These are phyloP conservation scores for Pseudopyricularia javanii DNA, from an alignment of 2,329 filamentous ascomycete genomes.

Conservation along the genomic window DNA sequence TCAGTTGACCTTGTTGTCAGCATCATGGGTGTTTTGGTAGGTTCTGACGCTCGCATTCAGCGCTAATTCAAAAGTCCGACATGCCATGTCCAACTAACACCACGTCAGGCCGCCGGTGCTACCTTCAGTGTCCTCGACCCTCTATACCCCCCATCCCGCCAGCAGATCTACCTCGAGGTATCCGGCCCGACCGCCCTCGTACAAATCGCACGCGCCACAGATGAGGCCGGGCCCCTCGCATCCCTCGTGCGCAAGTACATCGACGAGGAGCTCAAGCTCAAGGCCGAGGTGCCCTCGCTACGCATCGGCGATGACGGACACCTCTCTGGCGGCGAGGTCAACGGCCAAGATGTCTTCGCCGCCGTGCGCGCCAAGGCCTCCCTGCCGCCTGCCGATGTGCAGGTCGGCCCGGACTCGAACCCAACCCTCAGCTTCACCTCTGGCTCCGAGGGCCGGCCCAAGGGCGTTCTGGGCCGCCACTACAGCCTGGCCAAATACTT, in stretches of 20 bases:
- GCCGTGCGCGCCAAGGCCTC: constrained; percentile 34
- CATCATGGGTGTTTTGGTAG: constrained; percentile 61
- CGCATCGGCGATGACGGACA: constrained; percentile 58
- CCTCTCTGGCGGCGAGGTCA: constrained; percentile 54
- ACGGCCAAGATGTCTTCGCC: constrained; percentile 57
- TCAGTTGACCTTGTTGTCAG: constrained; percentile 55
- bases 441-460: constrained; percentile 68
- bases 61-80: no score
- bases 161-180: constrained; percentile 74
- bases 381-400: constrained; percentile 48
- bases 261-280: constrained; percentile 57
- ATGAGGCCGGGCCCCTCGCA: constrained; percentile 46
- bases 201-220: constrained; percentile 58
- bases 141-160: constrained; percentile 66
- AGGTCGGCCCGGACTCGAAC: constrained; percentile 76
- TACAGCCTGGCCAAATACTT: constrained; percentile 80
- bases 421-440: constrained; percentile 66
- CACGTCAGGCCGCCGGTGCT: constrained; percentile 45
- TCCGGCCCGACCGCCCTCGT: constrained; percentile 62
- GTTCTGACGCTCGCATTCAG: not conserved
- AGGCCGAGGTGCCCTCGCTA: constrained; percentile 63
- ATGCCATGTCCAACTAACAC: no score
- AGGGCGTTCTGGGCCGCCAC: constrained; percentile 79
- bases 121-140: constrained; percentile 64
- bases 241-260: constrained; percentile 50